Evolutionary conservation across 768 basidiomycete genomes (phyloP), one percentile per base, ranked within the genome.

Genomic region (Agaricus sinodeliciosus): DNA sequence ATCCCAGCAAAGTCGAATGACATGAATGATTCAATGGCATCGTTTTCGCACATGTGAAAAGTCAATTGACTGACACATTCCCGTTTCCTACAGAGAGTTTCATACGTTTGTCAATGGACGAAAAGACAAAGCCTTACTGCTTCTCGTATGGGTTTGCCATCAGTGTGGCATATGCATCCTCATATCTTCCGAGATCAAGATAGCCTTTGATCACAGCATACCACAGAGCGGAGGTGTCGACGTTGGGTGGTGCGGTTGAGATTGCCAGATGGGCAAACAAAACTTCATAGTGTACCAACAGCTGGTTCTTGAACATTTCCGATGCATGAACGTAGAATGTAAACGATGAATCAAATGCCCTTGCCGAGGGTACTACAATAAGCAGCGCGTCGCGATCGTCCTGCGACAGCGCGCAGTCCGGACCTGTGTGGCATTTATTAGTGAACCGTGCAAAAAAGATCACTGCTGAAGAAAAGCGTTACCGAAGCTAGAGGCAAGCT

Each of bases 11-110:
- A 98, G 61, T 90, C 90, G 61, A 91, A 84, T 7, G 81, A 70
- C 65, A 93, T 81, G 11, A 98, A 75, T 57, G 78, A 78, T 47
- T 86, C 85, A 15, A 93, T 80, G 34, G 89, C 84, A 62, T 87
- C 79, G 53, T 85, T 84, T 64, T 96, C 93, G 64, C 95, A 97
- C 90, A 97, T 95, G 58, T 82, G 81, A 60, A 92, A 86, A 54
- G 93, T 84, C 46, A 99, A 74, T 56, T 88, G 85, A 45, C 83
- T 81, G 22, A 90, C 79, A 61, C 82, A 87, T 57, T 94, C 92
- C 46, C 81, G 81, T 71, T 85, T 89, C 62, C 94, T 96, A 66
- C 35, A 42, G 26, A 27, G 54, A 34, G 12, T 36, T 56, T 44
- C 26, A 42, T 39, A 54, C 55, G 34, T 54, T 47, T 59, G 48